Evolutionary conservation across 176 grass and related monocot species (phyloP).

Genomic region (Triticum urartu): DNA sequence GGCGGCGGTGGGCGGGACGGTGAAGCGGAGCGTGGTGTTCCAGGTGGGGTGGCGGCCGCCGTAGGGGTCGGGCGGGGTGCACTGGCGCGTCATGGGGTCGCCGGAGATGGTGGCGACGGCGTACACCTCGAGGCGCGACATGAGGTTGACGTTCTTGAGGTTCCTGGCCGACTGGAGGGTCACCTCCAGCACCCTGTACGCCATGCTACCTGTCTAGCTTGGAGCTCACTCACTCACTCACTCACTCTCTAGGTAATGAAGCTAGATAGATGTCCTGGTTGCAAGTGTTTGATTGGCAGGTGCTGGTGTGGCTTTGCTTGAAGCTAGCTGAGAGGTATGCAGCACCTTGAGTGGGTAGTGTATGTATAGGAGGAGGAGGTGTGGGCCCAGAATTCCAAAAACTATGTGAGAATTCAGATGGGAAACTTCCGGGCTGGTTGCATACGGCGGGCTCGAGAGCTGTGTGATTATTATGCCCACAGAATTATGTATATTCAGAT

Average conservation of each 20-base stretch:
- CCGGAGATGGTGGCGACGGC: slow-evolving; percentile 54
- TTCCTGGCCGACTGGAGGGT: slow-evolving; percentile 58
- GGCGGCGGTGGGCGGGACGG: slow-evolving; percentile 31
- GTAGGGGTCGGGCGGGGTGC: slow-evolving; percentile 53
- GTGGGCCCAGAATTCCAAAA: neutral
- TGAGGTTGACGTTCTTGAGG: slow-evolving; percentile 69
- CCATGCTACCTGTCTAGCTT: slow-evolving; percentile 31
- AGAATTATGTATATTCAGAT: too few species aligned
- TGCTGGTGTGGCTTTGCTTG: neutral
- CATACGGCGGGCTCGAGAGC: too few species aligned
- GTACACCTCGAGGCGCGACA: slow-evolving; percentile 71
- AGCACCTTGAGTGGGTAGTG: neutral
- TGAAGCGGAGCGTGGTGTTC: slow-evolving; percentile 58
- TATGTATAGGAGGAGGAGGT: slow-evolving; percentile 28
- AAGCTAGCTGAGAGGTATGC: neutral
- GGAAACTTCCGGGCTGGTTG: too few species aligned
- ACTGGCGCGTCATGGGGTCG: slow-evolving; percentile 41
- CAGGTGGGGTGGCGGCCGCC: slow-evolving; percentile 61
- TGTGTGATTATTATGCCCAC: too few species aligned
- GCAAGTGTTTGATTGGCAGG: neutral
- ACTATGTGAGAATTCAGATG: too few species aligned
- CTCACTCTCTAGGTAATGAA: neutral
- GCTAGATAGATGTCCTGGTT: neutral
- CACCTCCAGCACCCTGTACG: slow-evolving; percentile 56
- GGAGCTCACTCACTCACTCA: neutral